phyloP scores from a whole-genome alignment of 768 basidiomycete species.

The Calocybe gangraenosa region DNA sequence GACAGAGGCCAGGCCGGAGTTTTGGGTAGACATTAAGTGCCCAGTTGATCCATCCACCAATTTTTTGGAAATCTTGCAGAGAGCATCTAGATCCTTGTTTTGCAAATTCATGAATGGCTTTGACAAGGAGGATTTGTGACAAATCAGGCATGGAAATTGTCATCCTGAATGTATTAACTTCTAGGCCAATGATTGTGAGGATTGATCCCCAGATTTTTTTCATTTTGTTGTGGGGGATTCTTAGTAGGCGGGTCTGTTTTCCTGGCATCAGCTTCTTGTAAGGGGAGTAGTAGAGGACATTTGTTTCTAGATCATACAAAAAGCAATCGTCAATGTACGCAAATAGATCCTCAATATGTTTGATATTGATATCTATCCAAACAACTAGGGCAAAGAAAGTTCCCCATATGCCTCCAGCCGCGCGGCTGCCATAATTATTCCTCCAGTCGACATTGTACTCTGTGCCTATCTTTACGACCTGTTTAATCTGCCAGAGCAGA shows the following conservation, averaged over 20 bases:
- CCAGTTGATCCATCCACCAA: slow-evolving; percentile 38
- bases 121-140: slow-evolving; percentile 11
- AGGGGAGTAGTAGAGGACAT: slow-evolving; percentile 22
- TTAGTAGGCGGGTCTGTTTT: slow-evolving; percentile 7
- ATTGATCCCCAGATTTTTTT: slow-evolving; percentile 33
- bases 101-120: slow-evolving; percentile 7
- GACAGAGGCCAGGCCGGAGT: slow-evolving; percentile 22
- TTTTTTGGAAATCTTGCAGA: slow-evolving; percentile 4
- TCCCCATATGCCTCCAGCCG: slow-evolving; percentile 27
- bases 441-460: slow-evolving; percentile 25
- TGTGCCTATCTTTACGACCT: slow-evolving; percentile 27
- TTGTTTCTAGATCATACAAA: slow-evolving; percentile 15
- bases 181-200: slow-evolving; percentile 35
- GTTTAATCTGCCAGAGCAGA: slow-evolving; percentile 26
- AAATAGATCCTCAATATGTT: slow-evolving; percentile 15
- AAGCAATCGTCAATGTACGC: slow-evolving; percentile 31
- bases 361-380: slow-evolving; percentile 27
- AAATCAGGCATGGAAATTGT: slow-evolving; percentile 18
- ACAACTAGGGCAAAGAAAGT: slow-evolving; percentile 24
- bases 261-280: slow-evolving; percentile 15
- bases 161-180: slow-evolving; percentile 30
- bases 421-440: slow-evolving; percentile 30
- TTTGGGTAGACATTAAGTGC: slow-evolving; percentile 30
- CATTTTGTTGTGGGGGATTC: slow-evolving; percentile 31
- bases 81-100: neutral